These are phyloP conservation scores for Diplodia intermedia DNA, from an alignment of 2,329 filamentous ascomycete genomes.

Conservation along the genomic window DNA sequence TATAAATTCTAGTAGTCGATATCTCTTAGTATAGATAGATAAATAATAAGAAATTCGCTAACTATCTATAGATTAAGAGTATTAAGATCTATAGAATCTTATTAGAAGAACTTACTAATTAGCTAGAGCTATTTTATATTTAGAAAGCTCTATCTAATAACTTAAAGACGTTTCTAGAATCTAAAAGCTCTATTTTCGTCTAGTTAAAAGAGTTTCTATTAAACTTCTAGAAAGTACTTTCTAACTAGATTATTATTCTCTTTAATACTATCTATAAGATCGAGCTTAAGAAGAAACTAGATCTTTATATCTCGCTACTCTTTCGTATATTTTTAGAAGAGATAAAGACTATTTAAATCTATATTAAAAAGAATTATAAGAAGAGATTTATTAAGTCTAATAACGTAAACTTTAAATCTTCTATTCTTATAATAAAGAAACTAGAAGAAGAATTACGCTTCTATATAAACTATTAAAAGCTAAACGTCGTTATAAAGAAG, in stretches of 20 bases:
- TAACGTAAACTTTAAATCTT: neutral
- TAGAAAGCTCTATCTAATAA: neutral
- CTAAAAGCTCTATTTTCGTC: neutral
- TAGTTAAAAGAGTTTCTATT: too few relatives aligned
- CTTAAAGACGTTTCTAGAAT: neutral
- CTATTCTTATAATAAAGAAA: neutral
- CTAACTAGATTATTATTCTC: neutral
- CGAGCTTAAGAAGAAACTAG: neutral
- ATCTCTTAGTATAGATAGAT: neutral
- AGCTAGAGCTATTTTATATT: neutral
- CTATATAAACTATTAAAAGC: neutral
- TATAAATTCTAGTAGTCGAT: neutral
- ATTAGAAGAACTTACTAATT: neutral
- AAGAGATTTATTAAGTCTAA: slow-evolving; percentile 4
- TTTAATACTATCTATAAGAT: neutral
- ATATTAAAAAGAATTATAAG: neutral
- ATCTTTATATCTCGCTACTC: neutral
- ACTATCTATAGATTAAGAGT: neutral
- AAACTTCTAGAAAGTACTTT: too few relatives aligned
- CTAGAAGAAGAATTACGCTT: neutral
- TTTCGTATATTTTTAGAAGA: neutral
- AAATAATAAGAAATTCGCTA: neutral
- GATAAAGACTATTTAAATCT: neutral
- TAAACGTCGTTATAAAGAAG: slow-evolving; percentile 11
- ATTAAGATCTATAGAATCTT: neutral